Percentiles rank a stretch among this genome's conserved stretches.
phyloP scores from a whole-genome alignment of 768 basidiomycete species.

The Rhodotorula babjevae region DNA sequence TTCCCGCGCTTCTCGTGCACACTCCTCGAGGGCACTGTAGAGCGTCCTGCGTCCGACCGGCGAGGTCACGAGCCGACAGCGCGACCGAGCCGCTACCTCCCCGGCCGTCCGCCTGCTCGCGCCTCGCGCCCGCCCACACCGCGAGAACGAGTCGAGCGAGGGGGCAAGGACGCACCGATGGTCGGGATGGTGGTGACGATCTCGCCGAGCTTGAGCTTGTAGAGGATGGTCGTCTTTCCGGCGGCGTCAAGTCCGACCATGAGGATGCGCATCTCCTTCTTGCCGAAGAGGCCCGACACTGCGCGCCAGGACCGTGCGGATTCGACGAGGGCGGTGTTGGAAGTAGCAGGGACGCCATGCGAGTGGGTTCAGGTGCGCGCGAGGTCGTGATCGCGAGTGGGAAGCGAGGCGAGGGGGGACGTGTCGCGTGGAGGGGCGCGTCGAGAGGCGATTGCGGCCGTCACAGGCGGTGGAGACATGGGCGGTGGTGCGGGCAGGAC shows the following conservation, averaged over 20 bases:
- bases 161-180: conserved; percentile 62
- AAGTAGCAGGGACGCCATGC: too few relatives aligned
- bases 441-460: background rate
- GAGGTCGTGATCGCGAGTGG: background rate
- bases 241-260: conserved; percentile 99
- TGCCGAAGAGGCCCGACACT: conserved; percentile 82
- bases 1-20: too few relatives aligned
- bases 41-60: too few relatives aligned
- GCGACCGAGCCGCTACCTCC: too few relatives aligned
- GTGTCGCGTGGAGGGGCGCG: conserved; percentile 6
- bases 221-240: conserved; percentile 62
- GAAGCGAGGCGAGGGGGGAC: background rate
- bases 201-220: conserved; percentile 99
- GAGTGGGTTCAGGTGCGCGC: too few relatives aligned
- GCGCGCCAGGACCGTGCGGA: conserved; percentile 12
- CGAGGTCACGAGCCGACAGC: too few relatives aligned
- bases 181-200: conserved; percentile 99
- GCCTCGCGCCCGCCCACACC: background rate
- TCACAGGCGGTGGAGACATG: background rate
- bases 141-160: background rate
- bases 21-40: too few relatives aligned
- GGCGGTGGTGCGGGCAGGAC: background rate
- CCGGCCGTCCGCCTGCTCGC: background rate
- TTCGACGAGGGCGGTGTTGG: background rate
- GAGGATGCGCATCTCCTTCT: conserved; percentile 99